Evolutionary conservation across 352 stramenopile species (phyloP), one percentile per base, ranked within the genome.

Genomic region (Phytophthora fragariaefolia): DNA sequence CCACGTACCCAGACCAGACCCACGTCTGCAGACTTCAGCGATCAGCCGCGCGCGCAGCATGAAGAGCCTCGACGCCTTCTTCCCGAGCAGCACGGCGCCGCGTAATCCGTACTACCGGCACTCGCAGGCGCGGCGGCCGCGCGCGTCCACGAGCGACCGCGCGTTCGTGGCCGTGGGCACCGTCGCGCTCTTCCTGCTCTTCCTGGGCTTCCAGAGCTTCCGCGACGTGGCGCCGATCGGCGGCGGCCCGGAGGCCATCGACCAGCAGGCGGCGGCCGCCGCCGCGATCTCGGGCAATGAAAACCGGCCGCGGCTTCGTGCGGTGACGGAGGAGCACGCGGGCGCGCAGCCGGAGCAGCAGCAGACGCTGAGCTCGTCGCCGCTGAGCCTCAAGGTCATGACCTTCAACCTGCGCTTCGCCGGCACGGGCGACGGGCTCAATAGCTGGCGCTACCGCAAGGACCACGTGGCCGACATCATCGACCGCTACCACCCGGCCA

Each of bases 41-140:
- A 48, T 8, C 30, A 38, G 30, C 3, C 6, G 30, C 12, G 30
- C 30, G 30, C 27, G 15, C 40, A 59, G 32, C 18, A 91, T 91
- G 83, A 87, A 83, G 69, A 68, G 74, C 60, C 83, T 87, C 62
- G 76, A 87, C 57, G 77, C 80, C 56, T 90, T 92, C 77, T 90
- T 91, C 79, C 75, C 81, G 53, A 84, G 54, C 63, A 79, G 68
- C 69, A 71, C 73, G 45, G 71, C 73, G 61, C 82, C 81, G 64
- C 78, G 79, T 56, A 95, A 95, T 52, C 87, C 84, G 56, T 95
- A 92, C 76, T 95, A 93, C 66, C 83, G 85, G n/a, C 83, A 92
- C 63, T 78, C 78, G 4, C 75, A 89, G 60, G 24, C 46, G n/a
- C 42, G 51, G 3, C 54, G 63, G 15, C 56, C 68, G 26, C 66